Evolutionary conservation across 345 rosid species (phyloP).

Genomic region (Eucalyptus erythrocorys): DNA sequence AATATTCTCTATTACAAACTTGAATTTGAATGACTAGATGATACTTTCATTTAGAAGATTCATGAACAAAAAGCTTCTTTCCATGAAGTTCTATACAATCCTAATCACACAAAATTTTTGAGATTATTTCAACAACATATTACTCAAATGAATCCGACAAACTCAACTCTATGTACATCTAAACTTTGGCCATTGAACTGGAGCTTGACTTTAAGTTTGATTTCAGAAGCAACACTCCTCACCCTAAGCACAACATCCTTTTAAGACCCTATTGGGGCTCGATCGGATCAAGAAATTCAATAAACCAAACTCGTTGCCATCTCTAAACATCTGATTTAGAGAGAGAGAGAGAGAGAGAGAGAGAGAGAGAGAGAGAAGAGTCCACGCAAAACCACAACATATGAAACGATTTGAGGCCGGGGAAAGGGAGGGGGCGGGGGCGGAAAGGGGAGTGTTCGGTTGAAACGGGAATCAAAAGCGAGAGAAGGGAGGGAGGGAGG

Average conservation of each 20-base stretch:
- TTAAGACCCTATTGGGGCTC: background rate
- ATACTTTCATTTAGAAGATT: background rate
- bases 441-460: background rate
- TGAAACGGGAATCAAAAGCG: background rate
- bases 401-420: background rate
- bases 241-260: background rate
- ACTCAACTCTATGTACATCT: background rate
- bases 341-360: background rate
- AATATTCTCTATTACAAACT: background rate
- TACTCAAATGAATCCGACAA: background rate
- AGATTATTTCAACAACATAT: background rate
- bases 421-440: background rate
- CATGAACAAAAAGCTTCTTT: fast-evolving
- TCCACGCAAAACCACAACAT: background rate
- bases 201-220: background rate
- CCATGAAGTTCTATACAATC: background rate
- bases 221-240: background rate
- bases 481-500: too few species aligned
- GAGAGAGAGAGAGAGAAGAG: background rate
- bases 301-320: background rate
- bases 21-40: fast-evolving
- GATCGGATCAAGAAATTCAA: background rate
- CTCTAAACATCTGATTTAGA: background rate
- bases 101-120: background rate
- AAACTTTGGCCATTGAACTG: background rate